Conservation (phyloP, 257 asterid genomes). For the Solanum dulcamara region DNA sequence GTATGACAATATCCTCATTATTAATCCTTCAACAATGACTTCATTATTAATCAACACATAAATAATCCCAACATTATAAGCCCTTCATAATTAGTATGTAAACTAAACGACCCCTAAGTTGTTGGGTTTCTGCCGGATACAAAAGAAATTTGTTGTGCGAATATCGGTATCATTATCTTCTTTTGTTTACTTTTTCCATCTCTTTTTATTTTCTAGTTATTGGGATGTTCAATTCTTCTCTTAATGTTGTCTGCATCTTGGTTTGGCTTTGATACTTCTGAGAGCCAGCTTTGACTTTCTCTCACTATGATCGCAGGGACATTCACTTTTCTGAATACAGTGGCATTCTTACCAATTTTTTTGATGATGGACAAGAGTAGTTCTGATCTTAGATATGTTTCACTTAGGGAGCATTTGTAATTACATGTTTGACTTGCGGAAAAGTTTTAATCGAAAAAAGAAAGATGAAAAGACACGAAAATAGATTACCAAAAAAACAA, state of each 20-base stretch:
- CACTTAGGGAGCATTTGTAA: conserved; percentile 14
- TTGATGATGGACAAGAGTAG: conserved; percentile 49
- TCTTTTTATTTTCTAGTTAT: not conserved
- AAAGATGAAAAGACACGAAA: not conserved
- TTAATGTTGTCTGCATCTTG: conserved; percentile 5
- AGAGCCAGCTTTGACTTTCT: conserved; percentile 21
- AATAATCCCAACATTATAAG: not conserved
- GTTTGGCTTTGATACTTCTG: conserved; percentile 22
- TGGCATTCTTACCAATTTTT: conserved; percentile 35
- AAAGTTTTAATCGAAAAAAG: not conserved
- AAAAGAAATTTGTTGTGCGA: not conserved
- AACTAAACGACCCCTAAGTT: not conserved
- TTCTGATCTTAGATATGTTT: conserved; percentile 25
- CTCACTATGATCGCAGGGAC: conserved; percentile 65
- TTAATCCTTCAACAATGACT: not conserved
- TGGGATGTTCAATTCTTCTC: not conserved
- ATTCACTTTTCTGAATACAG: conserved; percentile 45
- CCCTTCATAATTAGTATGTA: not conserved
- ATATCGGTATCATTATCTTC: not conserved
- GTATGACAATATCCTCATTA: not conserved
- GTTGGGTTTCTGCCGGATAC: not conserved
- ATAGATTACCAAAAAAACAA: not conserved
- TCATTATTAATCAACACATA: not conserved
- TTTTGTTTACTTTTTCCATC: not conserved
- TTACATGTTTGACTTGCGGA: conserved; percentile 11